phyloP scores from a whole-genome alignment of 192 early-diverging fungal species.

The Coemansia sp. region DNA sequence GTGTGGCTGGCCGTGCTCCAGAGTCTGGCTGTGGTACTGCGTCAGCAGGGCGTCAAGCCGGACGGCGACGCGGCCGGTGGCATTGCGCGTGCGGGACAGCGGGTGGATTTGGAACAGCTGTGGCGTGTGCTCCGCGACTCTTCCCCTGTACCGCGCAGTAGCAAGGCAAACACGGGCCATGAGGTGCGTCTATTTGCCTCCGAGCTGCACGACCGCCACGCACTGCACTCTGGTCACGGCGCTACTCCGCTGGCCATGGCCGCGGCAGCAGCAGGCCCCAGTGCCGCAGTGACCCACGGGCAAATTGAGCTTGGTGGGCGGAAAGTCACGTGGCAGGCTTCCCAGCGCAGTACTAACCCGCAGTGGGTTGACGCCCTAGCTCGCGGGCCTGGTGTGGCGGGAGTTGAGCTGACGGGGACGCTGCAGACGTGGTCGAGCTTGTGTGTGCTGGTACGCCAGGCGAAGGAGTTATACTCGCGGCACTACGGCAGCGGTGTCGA shows the following conservation, averaged over 20 bases:
- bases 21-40: slow-evolving; percentile 28
- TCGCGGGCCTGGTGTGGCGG: slow-evolving; percentile 16
- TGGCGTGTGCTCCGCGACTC: slow-evolving; percentile 34
- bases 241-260: slow-evolving; percentile 49
- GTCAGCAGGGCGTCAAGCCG: not conserved
- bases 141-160: slow-evolving; percentile 17
- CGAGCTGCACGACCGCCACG: slow-evolving; percentile 30
- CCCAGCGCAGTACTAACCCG: slow-evolving; percentile 36
- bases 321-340: slow-evolving; percentile 29
- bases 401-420: slow-evolving; percentile 26
- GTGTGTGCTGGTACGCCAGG: slow-evolving; percentile 41
- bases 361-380: slow-evolving; percentile 27
- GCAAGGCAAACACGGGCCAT: slow-evolving; percentile 16
- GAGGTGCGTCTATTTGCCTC: slow-evolving; percentile 36
- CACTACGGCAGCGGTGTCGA: slow-evolving; percentile 19
- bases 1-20: slow-evolving; percentile 44
- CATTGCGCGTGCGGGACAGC: not conserved
- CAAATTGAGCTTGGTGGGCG: slow-evolving; percentile 13
- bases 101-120: slow-evolving; percentile 16
- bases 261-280: slow-evolving; percentile 20
- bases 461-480: slow-evolving; percentile 27
- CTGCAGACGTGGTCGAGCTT: slow-evolving; percentile 44
- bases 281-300: slow-evolving; percentile 20
- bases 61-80: not conserved
- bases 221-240: slow-evolving; percentile 27